Conservation (phyloP, 2,329 filamentous ascomycete species). For the Alternaria ethzedia region DNA sequence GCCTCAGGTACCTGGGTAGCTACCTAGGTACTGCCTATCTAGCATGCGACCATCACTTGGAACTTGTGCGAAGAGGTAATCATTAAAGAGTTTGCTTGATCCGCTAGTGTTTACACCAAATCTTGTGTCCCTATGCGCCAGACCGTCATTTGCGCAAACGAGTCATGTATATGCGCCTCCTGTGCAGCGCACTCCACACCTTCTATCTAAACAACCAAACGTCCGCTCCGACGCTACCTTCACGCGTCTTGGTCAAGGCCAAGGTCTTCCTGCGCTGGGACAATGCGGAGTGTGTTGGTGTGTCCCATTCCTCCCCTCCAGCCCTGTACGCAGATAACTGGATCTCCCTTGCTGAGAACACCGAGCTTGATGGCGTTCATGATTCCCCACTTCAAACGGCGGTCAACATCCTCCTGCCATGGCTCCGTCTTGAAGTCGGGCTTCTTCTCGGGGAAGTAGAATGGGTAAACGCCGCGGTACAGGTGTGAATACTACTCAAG, state of each 20-base stretch:
- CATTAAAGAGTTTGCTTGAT: conserved; percentile 22
- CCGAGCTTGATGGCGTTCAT: conserved; percentile 82
- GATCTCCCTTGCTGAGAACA: conserved; percentile 74
- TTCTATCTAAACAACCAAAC: conserved; percentile 18
- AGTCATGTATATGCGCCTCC: conserved; percentile 30
- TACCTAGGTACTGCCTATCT: background rate
- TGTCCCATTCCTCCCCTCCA: conserved; percentile 92
- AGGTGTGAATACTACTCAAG: conserved; percentile 76
- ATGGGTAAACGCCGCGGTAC: conserved; percentile 97
- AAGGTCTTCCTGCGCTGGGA: conserved; percentile 58
- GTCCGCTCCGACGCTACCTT: conserved; percentile 12
- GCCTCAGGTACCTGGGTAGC: background rate
- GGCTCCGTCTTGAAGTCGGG: conserved; percentile 91
- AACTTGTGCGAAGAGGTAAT: background rate
- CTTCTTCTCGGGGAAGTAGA: conserved; percentile 91
- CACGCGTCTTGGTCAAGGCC: conserved; percentile 57
- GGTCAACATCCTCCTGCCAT: conserved; percentile 99
- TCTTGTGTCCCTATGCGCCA: conserved; percentile 27
- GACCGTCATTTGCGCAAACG: conserved; percentile 29
- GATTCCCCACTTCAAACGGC: conserved; percentile 97
- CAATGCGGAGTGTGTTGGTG: conserved; percentile 75
- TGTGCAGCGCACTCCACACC: conserved; percentile 22
- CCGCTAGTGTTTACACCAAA: conserved; percentile 33
- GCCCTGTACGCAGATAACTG: conserved; percentile 84
- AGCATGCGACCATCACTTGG: background rate